Base-by-base conservation (phyloP, 2,329 filamentous ascomycete genomes). In the Penicillium sclerotigenum region DNA sequence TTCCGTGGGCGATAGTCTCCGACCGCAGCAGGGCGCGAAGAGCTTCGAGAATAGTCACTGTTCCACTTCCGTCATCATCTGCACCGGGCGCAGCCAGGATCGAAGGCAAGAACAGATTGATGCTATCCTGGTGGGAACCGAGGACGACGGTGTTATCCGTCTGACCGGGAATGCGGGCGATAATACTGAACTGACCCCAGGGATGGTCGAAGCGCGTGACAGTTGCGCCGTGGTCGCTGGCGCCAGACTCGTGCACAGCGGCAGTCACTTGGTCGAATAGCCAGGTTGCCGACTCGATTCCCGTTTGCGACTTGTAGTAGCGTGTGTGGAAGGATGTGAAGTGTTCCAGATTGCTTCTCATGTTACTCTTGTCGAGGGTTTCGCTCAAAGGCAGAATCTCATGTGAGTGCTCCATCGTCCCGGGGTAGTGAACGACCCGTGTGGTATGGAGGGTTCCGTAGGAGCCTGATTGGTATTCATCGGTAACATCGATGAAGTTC, bases 401-500 rank as follows among this genome's bases (percentile, higher is more conserved):
- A 42, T 86, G 79, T 62, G 90, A 83, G 63, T 88, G 81, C 36
- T 79, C 71, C 58, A 87, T 83, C 68, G 87, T 84, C 46, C 81
- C 77, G 1, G 91, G 91, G 70, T 87, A 95, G 45, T 75, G 79
- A 61, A 87, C 79, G 59, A 82, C 64, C 52, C 62, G 60, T 65
- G 65, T 64, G 65, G 71, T 54, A 72, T 71, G 52, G 38, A 72
- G 52, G 56, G 69, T 64, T 31, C 79, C 67, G 57, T 88, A 89
- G 59, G 89, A 81, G 47, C 88, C 82, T 49, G 80, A 79, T 54
- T 86, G 84, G 40, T 62, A 66, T 53, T 76, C 74, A 37, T 90
- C 83, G 58, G 94, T 97, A 68, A 97, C 92, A 76, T 97, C 93
- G 82, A 97, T 95, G 81, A 97, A 97, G 68, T 87, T 89, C 64